Evolutionary conservation across 1,139 yeast species (phyloP), one percentile per base, ranked within the genome.

Genomic region (Hanseniaspora gamundiae): DNA sequence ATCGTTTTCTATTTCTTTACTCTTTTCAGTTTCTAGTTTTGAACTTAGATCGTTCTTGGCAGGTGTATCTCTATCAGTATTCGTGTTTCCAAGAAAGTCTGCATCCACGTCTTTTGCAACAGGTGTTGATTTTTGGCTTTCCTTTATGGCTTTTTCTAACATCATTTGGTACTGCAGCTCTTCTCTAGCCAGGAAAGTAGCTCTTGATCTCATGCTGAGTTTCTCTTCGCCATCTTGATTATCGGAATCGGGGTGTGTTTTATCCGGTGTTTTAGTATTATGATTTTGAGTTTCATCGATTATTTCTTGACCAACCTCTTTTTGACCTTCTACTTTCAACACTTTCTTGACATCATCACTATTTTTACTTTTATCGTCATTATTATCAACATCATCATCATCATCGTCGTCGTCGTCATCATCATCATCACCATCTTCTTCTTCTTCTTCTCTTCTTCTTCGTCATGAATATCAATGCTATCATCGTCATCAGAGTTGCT

Each of bases 141-240:
- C 68, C 42, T 62, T 61, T 43, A 64, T 54, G 1, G 62, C 70
- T 43, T 62, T 56, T 45, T 65, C 64, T 16, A 63, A 49, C 58
- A 65, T 54, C 17, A 61, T 60, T 48, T 62, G 67, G 39, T 64
- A 63, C 38, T 65, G 64, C 22, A 63, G 60, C 42, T 64, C 70
- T 48, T 65, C 68, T 46, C 65, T 57, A 2, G 67, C 63, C 38
- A 57, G 52, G 24, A 54, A 55, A 2, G 68, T 63, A 1, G 65
- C 64, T 40, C 68, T 49, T 41, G 53, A 52, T 36, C 60, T 52
- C 40, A 54, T 57, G 19, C 22, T 33, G 13, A 22, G 10, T 17
- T 19, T 33, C 20, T 9, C 16, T 13, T 19, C 24, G 22, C 10
- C 22, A 2, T 17, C n/a, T 17, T n/a, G n/a, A n/a, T n/a, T n/a